Base-by-base conservation (phyloP, 352 stramenopile genomes). In the Pythium insidiosum region DNA sequence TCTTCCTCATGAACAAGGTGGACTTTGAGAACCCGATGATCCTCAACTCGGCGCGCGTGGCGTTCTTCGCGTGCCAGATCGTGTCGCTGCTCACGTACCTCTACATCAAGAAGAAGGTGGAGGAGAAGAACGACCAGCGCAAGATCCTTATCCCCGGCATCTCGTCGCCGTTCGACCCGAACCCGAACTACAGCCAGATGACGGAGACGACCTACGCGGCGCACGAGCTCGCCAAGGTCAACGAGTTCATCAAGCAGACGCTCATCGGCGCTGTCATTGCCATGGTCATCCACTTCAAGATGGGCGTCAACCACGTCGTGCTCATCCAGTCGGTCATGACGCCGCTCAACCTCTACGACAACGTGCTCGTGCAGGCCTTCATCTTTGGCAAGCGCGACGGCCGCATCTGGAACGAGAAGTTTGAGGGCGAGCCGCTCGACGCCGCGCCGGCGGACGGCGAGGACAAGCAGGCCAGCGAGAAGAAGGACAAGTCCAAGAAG, bases 241-340 rank as follows among this genome's bases (percentile, higher is more conserved):
- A 84, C 42, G 78, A 88, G 48, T 83, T 86, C 54, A 65, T 91
- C 56, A 87, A 88, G 52, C 78, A 91, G 67, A 91, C 76, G 49
- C 58, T 76, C 25, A 91, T 91, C 38, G 76, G 76, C 50, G 75
- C 75, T 18, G 67, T 37, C 39, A 91, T 91, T 57, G 84, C 78
- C 38, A 69, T 60, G 31, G 66, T 91, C 37, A 84, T 91, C 51
- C 78, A 91, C 62, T 70, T 91, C 46, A 84, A 86, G 47, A 84
- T 91, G 69, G 75, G 78, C 38, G 75, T 91, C 23, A 91, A 91
- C 64, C 78, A 91, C 47, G 78, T 91, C n/a, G 73, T 91, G 38
- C 56, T 91, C 50, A 91, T 91, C 56, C 78, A 91, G 56, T 78
- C 75, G 38, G 62, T 88, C 58, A 91, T 91, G 78, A 79, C 74